These are phyloP conservation scores for Parmales sp. DNA, from an alignment of 108 stramenopile species.

Conservation along the genomic window DNA sequence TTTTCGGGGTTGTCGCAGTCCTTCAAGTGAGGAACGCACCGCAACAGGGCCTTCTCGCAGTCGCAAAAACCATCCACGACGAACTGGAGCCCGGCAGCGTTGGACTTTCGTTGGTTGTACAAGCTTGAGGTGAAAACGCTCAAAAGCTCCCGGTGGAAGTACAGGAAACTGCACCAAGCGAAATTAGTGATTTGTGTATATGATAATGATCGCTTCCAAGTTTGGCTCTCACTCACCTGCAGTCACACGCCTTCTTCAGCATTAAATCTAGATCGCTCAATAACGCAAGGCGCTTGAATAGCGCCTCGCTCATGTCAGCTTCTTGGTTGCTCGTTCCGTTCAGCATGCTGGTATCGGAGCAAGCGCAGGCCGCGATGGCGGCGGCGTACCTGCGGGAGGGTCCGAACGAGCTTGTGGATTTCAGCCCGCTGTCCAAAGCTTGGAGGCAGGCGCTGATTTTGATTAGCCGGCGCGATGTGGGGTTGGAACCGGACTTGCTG, in stretches of 20 bases:
- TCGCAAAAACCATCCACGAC: neutral
- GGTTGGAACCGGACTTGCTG: neutral
- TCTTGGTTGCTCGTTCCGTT: neutral
- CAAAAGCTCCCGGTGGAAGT: slow-evolving; percentile 35
- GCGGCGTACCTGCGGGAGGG: neutral
- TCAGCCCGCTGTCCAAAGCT: neutral
- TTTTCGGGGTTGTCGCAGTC: neutral
- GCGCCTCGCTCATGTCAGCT: neutral
- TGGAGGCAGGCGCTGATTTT: neutral
- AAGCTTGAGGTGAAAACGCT: slow-evolving; percentile 19
- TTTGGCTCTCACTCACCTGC: no score
- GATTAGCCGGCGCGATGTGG: neutral
- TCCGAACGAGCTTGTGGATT: neutral
- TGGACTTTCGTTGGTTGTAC: slow-evolving; percentile 17
- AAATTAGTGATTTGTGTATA: no score
- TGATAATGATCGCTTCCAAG: no score
- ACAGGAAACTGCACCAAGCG: slow-evolving; percentile 32
- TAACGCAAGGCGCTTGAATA: slow-evolving; percentile 9
- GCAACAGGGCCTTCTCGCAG: neutral
- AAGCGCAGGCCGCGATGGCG: neutral
- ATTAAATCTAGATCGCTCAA: slow-evolving; percentile 2
- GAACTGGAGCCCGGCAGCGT: neutral
- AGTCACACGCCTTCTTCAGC: slow-evolving; percentile 14
- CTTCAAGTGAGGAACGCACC: neutral
- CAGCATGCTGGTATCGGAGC: neutral